Evolutionary conservation across 2,329 filamentous ascomycete species (phyloP), one percentile per base, ranked within the genome.

Genomic region (Penicillium sp.): DNA sequence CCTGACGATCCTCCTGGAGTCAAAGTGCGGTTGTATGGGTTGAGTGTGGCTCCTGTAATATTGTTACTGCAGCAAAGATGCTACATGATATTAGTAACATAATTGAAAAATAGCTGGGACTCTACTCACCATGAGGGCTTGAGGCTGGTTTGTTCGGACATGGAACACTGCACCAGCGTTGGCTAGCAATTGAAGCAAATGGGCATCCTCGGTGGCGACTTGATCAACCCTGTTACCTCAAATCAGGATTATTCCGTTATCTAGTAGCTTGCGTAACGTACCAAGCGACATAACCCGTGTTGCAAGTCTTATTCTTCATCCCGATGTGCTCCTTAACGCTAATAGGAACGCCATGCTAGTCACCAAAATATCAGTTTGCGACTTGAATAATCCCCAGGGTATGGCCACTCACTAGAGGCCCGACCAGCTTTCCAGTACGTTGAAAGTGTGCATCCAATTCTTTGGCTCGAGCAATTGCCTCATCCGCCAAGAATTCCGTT

Each of bases 301-400:
- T 72, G 54, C 69, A 72, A 1, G 68, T 72, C 24, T 62, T 71
- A 1, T 82, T 83, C 55, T 81, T 81, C 27, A 88, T 75, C 10
- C 84, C 80, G 66, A 88, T 84, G 14, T 85, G 84, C 52, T 88
- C 86, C 63, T 88, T 88, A 4, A 86, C 70, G 43, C 77, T 81
- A 52, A 86, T 79, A 0, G 84, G 84, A 6, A 86, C 69, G 0
- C 82, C 84, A 63, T 84, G 84, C 58, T 66, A 19, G 26, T 31
- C 16, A 49, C 13, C 5, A 22, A 16, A 22, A 19, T n/a, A 42
- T 31, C 10, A 33, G 16, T 33, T 4, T 27, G 33, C 33, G 10
- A 26, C 8, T 22, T 22, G n/a, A 4, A 19, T 13, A 19, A 16
- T n/a, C 7, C n/a, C 11, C 1, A 16, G n/a, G 27, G 3, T 9